phyloP scores from a whole-genome alignment of 139 green algal genomes.

The Chlamydomonas eustigma region DNA sequence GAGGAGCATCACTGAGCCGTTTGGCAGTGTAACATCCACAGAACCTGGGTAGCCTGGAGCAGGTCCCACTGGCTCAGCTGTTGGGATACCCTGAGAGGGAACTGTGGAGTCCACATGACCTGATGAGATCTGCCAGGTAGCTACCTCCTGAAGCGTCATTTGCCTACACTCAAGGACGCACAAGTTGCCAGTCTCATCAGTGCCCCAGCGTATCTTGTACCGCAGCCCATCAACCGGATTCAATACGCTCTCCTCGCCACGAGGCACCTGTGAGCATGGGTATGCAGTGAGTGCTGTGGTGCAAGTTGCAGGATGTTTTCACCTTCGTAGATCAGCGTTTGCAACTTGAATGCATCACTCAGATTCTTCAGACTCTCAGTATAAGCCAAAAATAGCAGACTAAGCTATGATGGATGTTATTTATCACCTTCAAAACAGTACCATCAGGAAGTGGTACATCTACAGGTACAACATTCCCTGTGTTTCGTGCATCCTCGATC shows the following conservation, averaged over 20 bases:
- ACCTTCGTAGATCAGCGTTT: too few relatives aligned
- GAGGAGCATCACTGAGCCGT: slow-evolving; percentile 5
- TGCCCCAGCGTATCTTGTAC: slow-evolving; percentile 60
- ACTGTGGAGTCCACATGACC: too few relatives aligned
- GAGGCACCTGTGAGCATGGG: slow-evolving; percentile 41
- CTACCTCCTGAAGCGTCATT: not conserved
- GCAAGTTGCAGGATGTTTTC: too few relatives aligned
- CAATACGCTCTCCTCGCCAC: slow-evolving; percentile 49
- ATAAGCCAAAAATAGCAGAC: too few relatives aligned
- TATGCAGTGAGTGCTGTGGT: too few relatives aligned
- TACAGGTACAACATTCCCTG: not conserved
- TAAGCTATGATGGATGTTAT: too few relatives aligned
- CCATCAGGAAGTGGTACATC: not conserved
- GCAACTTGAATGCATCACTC: too few relatives aligned
- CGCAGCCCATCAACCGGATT: slow-evolving; percentile 20
- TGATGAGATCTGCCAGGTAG: not conserved
- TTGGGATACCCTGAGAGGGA: not conserved
- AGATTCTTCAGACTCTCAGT: too few relatives aligned
- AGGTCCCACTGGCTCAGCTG: too few relatives aligned
- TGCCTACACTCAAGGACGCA: not conserved
- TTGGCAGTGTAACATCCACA: not conserved
- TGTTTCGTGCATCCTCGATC: slow-evolving; percentile 20
- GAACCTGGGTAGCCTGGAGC: too few relatives aligned
- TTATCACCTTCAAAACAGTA: not conserved
- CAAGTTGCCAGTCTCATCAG: slow-evolving; percentile 60